Evolutionary conservation across 2,329 filamentous ascomycete species (phyloP).

Genomic region (Neonectria faginata): DNA sequence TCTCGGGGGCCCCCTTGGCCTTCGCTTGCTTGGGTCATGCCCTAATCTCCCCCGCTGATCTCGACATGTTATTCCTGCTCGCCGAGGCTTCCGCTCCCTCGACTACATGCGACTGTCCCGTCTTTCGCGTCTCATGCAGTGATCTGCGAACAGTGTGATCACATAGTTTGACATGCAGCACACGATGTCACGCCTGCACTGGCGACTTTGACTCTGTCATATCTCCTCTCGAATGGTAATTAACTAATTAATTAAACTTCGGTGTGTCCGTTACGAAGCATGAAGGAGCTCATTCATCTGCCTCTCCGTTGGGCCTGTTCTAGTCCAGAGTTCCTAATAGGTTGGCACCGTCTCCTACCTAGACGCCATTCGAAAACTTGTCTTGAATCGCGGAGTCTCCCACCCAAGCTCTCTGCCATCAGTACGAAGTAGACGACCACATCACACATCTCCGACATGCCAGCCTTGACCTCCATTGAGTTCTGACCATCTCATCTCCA

Average conservation of each 20-base stretch:
- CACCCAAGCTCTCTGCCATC: slow-evolving; percentile 20
- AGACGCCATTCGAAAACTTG: slow-evolving; percentile 28
- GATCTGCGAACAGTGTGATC: slow-evolving; percentile 32
- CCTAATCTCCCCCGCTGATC: slow-evolving; percentile 32
- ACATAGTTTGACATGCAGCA: slow-evolving; percentile 26
- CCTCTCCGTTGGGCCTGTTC: slow-evolving; percentile 13
- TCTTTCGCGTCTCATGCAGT: slow-evolving; percentile 12
- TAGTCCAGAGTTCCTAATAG: slow-evolving; percentile 8
- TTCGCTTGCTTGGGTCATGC: slow-evolving; percentile 16
- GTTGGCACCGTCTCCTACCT: slow-evolving; percentile 17
- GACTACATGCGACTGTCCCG: background rate
- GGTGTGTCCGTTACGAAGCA: background rate
- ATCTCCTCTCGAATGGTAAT: slow-evolving; percentile 11
- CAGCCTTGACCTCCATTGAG: slow-evolving; percentile 16
- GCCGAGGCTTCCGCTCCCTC: slow-evolving; percentile 33
- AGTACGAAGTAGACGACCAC: slow-evolving; percentile 8
- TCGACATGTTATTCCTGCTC: slow-evolving; percentile 29
- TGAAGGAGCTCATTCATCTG: slow-evolving; percentile 5
- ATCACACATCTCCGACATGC: slow-evolving; percentile 22
- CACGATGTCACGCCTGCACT: slow-evolving; percentile 16
- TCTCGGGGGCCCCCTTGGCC: slow-evolving; percentile 2
- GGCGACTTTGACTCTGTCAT: slow-evolving; percentile 13
- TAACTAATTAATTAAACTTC: slow-evolving; percentile 2
- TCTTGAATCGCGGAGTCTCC: slow-evolving; percentile 23
- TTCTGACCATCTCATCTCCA: slow-evolving; percentile 16